phyloP scores from a whole-genome alignment of 371 early-diverging fungal genomes.

The Mortierella sp. region DNA sequence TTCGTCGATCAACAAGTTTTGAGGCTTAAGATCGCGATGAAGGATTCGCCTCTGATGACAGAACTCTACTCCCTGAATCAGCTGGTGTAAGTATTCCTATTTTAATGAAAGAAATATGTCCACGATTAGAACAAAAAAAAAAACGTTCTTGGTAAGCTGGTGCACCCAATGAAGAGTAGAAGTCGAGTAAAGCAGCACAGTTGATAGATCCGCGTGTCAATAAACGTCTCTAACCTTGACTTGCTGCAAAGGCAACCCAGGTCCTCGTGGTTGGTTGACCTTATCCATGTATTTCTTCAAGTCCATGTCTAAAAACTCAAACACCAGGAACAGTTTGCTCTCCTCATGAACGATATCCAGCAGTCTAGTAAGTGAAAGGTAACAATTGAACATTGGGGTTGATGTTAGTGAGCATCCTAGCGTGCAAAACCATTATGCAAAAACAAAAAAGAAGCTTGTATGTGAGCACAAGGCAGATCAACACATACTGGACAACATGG shows the following conservation, averaged over 20 bases:
- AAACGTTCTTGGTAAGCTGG: neutral
- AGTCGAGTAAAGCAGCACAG: neutral
- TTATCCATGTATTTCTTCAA: slow-evolving; percentile 95
- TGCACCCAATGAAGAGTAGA: neutral
- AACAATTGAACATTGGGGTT: neutral
- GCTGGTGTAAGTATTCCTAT: slow-evolving; percentile 93
- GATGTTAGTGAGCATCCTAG: neutral
- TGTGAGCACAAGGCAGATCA: neutral
- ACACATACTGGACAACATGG: slow-evolving; percentile 86
- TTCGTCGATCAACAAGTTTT: slow-evolving; percentile 95
- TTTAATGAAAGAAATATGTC: neutral
- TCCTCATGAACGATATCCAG: slow-evolving; percentile 91
- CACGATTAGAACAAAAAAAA: too few species aligned
- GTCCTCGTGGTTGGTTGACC: slow-evolving; percentile 11
- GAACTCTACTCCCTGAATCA: slow-evolving; percentile 86
- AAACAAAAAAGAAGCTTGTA: slow-evolving; percentile 14
- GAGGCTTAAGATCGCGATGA: slow-evolving; percentile 96
- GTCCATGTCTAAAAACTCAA: slow-evolving; percentile 97
- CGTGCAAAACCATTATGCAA: neutral
- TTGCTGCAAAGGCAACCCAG: slow-evolving; percentile 46
- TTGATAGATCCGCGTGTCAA: neutral
- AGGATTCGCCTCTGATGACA: slow-evolving; percentile 94
- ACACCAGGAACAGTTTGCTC: slow-evolving; percentile 94
- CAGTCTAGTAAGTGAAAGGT: slow-evolving; percentile 69
- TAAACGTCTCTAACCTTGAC: slow-evolving; percentile 37